Evolutionary conservation across 2,329 filamentous ascomycete species (phyloP).

Genomic region (Sporothrix brunneoviolacea): DNA sequence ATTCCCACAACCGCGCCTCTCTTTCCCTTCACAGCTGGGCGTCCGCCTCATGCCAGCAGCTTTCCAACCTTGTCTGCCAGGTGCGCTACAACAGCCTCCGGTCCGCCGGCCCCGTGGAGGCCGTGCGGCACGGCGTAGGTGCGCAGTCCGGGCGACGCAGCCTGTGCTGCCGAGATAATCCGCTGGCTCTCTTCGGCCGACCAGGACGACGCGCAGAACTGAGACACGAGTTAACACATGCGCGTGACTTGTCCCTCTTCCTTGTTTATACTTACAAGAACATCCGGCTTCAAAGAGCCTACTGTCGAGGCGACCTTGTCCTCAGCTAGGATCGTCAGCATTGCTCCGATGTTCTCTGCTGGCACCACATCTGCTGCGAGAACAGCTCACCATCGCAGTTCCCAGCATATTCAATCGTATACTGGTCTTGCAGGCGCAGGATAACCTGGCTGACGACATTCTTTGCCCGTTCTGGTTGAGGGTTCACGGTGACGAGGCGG

Average conservation of each 20-base stretch:
- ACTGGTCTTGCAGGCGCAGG: slow-evolving; percentile 54
- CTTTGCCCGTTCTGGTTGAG: slow-evolving; percentile 57
- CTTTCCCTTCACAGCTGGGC: no score
- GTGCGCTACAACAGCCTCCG: slow-evolving; percentile 6
- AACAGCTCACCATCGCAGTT: slow-evolving; percentile 55
- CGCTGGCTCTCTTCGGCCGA: slow-evolving; percentile 5
- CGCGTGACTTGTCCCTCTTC: no score
- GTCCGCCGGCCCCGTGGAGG: slow-evolving; percentile 4
- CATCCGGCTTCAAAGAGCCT: slow-evolving; percentile 4
- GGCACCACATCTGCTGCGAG: no score
- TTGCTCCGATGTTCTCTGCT: neutral
- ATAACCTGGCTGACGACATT: slow-evolving; percentile 53
- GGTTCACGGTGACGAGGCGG: slow-evolving; percentile 62
- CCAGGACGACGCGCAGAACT: slow-evolving; percentile 14
- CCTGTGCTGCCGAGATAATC: slow-evolving; percentile 1
- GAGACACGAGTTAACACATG: no score
- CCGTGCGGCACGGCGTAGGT: slow-evolving; percentile 10
- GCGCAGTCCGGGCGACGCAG: neutral
- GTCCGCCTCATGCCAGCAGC: no score
- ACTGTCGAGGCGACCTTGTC: neutral
- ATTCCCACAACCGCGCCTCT: no score
- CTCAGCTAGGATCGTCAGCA: neutral
- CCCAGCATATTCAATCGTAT: slow-evolving; percentile 54
- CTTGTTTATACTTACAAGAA: slow-evolving; percentile 5
- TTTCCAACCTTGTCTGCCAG: neutral